Conservation (phyloP, 306 rosid genomes). For the Quercus mongolica region DNA sequence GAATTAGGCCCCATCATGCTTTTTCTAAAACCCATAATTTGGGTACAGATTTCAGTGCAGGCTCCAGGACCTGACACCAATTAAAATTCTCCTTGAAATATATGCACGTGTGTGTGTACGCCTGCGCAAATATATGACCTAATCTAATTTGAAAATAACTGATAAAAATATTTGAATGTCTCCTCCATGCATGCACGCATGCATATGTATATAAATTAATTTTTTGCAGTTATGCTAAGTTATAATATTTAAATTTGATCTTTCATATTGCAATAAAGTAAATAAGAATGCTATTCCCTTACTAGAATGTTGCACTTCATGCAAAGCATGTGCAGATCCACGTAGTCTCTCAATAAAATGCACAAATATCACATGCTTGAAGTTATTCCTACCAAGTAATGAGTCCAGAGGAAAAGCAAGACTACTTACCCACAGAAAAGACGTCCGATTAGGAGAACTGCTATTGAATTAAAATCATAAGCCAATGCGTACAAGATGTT, state of each 20-base stretch:
- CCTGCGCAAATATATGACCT: background rate
- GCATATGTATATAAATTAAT: background rate
- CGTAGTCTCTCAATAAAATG: conserved; percentile 8
- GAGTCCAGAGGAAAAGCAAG: conserved; percentile 20
- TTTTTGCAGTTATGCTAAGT: background rate
- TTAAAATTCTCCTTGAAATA: background rate
- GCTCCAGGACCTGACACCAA: background rate
- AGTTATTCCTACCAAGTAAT: conserved; percentile 16
- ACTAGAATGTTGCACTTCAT: background rate
- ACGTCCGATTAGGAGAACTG: conserved; percentile 94
- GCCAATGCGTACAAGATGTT: conserved; percentile 88
- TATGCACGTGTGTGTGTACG: background rate
- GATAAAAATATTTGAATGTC: background rate
- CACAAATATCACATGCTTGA: conserved; percentile 1
- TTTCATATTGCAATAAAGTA: background rate
- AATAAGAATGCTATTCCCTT: background rate
- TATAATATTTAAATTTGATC: background rate
- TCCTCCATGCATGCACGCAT: background rate
- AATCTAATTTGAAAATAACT: background rate
- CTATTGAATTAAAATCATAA: conserved; percentile 70
- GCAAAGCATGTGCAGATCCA: background rate
- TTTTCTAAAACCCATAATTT: background rate
- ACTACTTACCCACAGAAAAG: conserved; percentile 88
- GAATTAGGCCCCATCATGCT: background rate
- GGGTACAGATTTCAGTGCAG: background rate